These are phyloP conservation scores for Gossypium lobatum DNA, from an alignment of 441 rosid genomes.

Conservation along the genomic window DNA sequence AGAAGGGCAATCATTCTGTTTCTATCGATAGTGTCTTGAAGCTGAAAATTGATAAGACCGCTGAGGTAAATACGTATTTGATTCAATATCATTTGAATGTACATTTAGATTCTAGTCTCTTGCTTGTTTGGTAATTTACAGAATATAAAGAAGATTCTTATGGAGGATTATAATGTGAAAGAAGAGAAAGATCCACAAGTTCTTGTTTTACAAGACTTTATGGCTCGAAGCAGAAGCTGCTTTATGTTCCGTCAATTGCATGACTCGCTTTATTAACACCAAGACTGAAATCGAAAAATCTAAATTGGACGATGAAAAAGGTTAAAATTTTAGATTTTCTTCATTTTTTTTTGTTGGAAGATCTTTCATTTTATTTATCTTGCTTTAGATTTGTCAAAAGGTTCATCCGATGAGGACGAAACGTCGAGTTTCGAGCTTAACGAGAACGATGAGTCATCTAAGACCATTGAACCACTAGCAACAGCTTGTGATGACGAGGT, in stretches of 20 bases:
- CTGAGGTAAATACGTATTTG: too few relatives aligned
- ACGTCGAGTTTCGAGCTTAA: conserved; percentile 13
- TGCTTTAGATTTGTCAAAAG: conserved; percentile 29
- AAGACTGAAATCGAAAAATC: conserved; percentile 46
- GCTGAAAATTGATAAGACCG: too few relatives aligned
- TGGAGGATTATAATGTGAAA: conserved; percentile 46
- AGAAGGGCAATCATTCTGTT: neutral
- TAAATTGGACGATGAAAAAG: conserved; percentile 27
- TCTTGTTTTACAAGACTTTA: conserved; percentile 68
- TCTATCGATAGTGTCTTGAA: too few relatives aligned
- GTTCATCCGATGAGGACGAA: conserved; percentile 24
- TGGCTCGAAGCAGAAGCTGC: conserved; percentile 98
- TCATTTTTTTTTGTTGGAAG: neutral
- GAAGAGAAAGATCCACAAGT: conserved; percentile 50
- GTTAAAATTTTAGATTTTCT: conserved; percentile 26
- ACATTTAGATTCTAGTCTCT: too few relatives aligned
- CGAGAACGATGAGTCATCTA: conserved; percentile 19
- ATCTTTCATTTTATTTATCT: conserved; percentile 5
- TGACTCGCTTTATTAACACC: conserved; percentile 58
- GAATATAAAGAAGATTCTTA: conserved; percentile 68
- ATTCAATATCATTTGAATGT: too few relatives aligned
- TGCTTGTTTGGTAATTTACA: conserved; percentile 15
- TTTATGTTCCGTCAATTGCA: conserved; percentile 60
- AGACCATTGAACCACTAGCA: conserved; percentile 4
- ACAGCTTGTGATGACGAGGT: neutral